Evolutionary conservation across 345 rosid genomes (phyloP).

Genomic region (Brassica cretica): DNA sequence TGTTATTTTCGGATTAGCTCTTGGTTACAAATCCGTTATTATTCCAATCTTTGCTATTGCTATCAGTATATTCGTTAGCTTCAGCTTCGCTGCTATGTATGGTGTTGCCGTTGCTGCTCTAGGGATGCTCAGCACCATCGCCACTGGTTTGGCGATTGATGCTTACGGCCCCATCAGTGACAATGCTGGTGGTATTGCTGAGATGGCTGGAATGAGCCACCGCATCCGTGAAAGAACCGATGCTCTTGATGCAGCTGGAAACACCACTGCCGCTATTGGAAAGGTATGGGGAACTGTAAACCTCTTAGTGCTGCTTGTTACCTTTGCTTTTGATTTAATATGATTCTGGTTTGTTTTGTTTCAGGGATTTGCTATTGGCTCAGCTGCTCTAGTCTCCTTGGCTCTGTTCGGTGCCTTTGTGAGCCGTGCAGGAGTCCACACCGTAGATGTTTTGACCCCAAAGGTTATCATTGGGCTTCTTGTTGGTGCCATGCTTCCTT

Average conservation of each 20-base stretch:
- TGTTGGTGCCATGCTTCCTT: slow-evolving; percentile 96
- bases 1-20: slow-evolving; percentile 82
- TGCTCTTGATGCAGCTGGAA: slow-evolving; percentile 80
- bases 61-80: slow-evolving; percentile 64
- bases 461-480: slow-evolving; percentile 87
- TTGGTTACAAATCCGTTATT: slow-evolving; percentile 84
- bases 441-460: slow-evolving; percentile 87
- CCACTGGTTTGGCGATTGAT: slow-evolving; percentile 79
- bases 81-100: slow-evolving; percentile 84
- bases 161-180: slow-evolving; percentile 84
- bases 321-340: not conserved
- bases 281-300: slow-evolving; percentile 43
- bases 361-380: slow-evolving; percentile 41
- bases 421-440: slow-evolving; percentile 79
- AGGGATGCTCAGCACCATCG: slow-evolving; percentile 80
- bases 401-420: slow-evolving; percentile 96
- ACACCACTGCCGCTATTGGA: slow-evolving; percentile 78
- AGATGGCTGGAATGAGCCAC: slow-evolving; percentile 88
- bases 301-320: not conserved
- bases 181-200: slow-evolving; percentile 84
- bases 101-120: slow-evolving; percentile 86
- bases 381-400: slow-evolving; percentile 51
- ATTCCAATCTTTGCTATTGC: slow-evolving; percentile 87
- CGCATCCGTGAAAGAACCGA: slow-evolving; percentile 72
- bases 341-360: slow-evolving; percentile 5